Percentiles rank a stretch among this genome's conserved stretches.
Evolutionary conservation across 257 asterid genomes (phyloP).

Genomic region (Ajuga chamaepitys): DNA sequence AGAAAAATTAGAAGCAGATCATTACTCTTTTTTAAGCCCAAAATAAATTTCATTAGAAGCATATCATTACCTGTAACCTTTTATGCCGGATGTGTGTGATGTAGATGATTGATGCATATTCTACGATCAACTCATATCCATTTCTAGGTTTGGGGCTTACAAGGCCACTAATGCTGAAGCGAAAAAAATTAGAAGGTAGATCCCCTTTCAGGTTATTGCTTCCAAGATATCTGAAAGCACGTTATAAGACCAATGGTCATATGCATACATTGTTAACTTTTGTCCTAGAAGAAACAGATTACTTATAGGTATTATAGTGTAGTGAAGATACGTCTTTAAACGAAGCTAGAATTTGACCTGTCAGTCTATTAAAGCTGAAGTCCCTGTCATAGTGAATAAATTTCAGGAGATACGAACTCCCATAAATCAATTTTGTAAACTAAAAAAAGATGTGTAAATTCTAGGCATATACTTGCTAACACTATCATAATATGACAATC

Average conservation of each 20-base stretch:
- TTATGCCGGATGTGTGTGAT: too few relatives aligned
- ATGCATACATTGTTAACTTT: too few relatives aligned
- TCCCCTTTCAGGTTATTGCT: conserved; percentile 53
- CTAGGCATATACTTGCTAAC: background rate
- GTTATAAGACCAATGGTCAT: background rate
- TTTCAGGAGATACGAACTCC: background rate
- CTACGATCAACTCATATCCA: background rate
- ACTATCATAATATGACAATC: conserved; percentile 3
- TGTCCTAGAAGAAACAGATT: background rate
- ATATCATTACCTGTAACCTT: too few relatives aligned
- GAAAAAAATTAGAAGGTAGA: conserved; percentile 35
- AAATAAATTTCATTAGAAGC: too few relatives aligned
- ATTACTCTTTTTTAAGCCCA: too few relatives aligned
- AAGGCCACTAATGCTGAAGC: conserved; percentile 38
- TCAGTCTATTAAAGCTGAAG: conserved; percentile 64
- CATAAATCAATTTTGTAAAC: background rate
- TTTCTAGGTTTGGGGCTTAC: conserved; percentile 30
- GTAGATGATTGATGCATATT: background rate
- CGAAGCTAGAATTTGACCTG: conserved; percentile 47
- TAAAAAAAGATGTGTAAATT: too few relatives aligned
- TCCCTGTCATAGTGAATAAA: conserved; percentile 29
- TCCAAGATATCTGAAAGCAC: conserved; percentile 54
- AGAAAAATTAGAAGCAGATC: too few relatives aligned
- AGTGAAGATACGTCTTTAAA: conserved; percentile 35
- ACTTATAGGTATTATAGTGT: conserved; percentile 50